A percentile compares a stretch with the other conserved stretches of the same genome.
These are phyloP conservation scores for Phytophthora capsici DNA, from an alignment of 352 stramenopile species.

Conservation along the genomic window DNA sequence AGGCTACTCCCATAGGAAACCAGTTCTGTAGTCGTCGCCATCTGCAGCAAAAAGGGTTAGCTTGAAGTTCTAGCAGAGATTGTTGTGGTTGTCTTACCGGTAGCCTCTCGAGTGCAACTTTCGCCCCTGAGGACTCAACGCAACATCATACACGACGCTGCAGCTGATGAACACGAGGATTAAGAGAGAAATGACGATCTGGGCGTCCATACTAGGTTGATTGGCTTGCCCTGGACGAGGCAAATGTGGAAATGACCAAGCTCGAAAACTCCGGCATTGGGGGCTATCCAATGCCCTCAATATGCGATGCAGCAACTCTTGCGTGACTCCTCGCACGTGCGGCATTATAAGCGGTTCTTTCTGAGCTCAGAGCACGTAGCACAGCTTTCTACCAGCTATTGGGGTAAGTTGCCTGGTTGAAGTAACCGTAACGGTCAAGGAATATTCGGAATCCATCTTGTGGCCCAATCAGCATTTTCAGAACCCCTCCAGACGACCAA, in stretches of 20 bases:
- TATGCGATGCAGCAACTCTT: conserved; percentile 28
- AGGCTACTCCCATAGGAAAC: conserved; percentile 79
- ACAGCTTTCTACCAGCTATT: conserved; percentile 1
- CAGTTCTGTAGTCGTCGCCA: conserved; percentile 77
- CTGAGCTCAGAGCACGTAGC: conserved; percentile 13
- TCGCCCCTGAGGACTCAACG: conserved; percentile 60
- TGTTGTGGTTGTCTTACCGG: conserved; percentile 32
- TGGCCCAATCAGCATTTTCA: conserved; percentile 25
- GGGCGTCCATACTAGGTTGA: conserved; percentile 32
- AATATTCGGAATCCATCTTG: conserved; percentile 26
- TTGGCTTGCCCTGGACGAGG: conserved; percentile 8
- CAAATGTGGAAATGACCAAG: conserved; percentile 32
- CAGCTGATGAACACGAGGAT: conserved; percentile 64
- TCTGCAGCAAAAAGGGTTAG: conserved; percentile 27
- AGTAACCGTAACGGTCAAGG: conserved; percentile 5
- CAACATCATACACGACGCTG: conserved; percentile 67
- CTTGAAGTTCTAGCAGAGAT: too few species aligned
- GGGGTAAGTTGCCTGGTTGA: conserved; percentile 13
- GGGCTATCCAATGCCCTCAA: background rate
- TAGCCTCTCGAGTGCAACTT: conserved; percentile 63
- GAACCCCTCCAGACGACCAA: conserved; percentile 23
- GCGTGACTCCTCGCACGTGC: conserved; percentile 13
- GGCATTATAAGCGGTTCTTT: conserved; percentile 11
- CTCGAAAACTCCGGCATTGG: conserved; percentile 5
- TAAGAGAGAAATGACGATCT: conserved; percentile 53